A percentile compares a stretch with the other conserved stretches of the same genome.
phyloP scores from a whole-genome alignment of 495 filamentous ascomycete species.

The Penicillium ucsense region DNA sequence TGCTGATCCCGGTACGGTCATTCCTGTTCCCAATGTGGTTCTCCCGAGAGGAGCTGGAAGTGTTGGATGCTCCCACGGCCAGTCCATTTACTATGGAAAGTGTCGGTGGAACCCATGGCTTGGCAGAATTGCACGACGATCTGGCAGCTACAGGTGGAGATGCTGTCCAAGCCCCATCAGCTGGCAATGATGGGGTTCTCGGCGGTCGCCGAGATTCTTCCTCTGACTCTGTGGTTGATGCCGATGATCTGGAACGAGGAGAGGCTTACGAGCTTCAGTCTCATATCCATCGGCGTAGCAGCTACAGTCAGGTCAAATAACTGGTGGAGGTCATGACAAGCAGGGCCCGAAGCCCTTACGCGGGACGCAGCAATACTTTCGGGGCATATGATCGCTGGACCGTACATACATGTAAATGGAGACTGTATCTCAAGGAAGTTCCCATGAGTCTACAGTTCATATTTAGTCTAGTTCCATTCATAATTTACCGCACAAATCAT shows the following conservation, averaged over 20 bases:
- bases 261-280: conserved; percentile 27
- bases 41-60: conserved; percentile 51
- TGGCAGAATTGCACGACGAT: conserved; percentile 18
- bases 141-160: conserved; percentile 4
- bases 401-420: too few relatives aligned
- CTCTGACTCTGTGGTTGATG: conserved; percentile 21
- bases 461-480: not conserved
- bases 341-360: not conserved
- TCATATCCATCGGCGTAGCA: conserved; percentile 21
- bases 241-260: conserved; percentile 31
- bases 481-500: not conserved
- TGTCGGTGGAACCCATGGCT: conserved; percentile 60
- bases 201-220: conserved; percentile 9
- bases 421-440: too few relatives aligned
- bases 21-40: conserved; percentile 67
- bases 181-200: conserved; percentile 11
- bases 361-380: too few relatives aligned
- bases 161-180: not conserved
- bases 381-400: too few relatives aligned
- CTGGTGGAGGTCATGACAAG: not conserved
- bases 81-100: conserved; percentile 81
- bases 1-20: conserved; percentile 68
- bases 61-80: conserved; percentile 73
- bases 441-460: too few relatives aligned
- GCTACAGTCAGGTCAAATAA: conserved; percentile 15